Conservation (phyloP, 331 rosid genomes). For the Quercus tomentella region DNA sequence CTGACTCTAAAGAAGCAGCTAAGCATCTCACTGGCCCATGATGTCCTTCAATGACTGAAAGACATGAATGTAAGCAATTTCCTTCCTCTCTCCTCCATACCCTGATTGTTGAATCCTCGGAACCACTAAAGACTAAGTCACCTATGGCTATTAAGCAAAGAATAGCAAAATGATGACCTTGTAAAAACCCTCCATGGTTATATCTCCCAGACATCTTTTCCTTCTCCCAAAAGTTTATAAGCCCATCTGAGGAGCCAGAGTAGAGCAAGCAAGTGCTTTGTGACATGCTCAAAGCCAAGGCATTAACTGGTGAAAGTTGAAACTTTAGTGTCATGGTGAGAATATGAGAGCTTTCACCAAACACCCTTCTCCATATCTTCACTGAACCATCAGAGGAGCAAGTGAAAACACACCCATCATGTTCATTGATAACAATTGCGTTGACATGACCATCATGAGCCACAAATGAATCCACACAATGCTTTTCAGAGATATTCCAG, state of each 20-base stretch:
- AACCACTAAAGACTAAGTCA: constrained; percentile 37
- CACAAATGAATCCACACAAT: constrained; percentile 34
- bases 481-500: constrained; percentile 34
- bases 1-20: constrained; percentile 35
- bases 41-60: constrained; percentile 41
- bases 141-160: constrained; percentile 33
- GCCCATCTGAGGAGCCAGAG: constrained; percentile 44
- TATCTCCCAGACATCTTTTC: constrained; percentile 34
- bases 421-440: constrained; percentile 36
- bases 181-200: constrained; percentile 44
- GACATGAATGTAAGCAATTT: constrained; percentile 41
- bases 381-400: constrained; percentile 49
- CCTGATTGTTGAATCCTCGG: constrained; percentile 42
- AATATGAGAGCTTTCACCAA: constrained; percentile 43
- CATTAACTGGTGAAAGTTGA: constrained; percentile 44
- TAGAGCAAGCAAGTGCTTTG: constrained; percentile 25
- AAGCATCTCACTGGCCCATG: constrained; percentile 47
- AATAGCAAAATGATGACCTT: constrained; percentile 48
- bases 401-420: constrained; percentile 48
- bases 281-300: constrained; percentile 34
- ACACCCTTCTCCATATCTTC: constrained; percentile 49
- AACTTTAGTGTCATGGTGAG: constrained; percentile 40
- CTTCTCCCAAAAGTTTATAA: constrained; percentile 43
- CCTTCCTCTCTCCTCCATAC: constrained; percentile 48
- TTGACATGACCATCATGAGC: constrained; percentile 45